Conservation (phyloP, 768 basidiomycete species). For the Russula griseocarnosa region DNA sequence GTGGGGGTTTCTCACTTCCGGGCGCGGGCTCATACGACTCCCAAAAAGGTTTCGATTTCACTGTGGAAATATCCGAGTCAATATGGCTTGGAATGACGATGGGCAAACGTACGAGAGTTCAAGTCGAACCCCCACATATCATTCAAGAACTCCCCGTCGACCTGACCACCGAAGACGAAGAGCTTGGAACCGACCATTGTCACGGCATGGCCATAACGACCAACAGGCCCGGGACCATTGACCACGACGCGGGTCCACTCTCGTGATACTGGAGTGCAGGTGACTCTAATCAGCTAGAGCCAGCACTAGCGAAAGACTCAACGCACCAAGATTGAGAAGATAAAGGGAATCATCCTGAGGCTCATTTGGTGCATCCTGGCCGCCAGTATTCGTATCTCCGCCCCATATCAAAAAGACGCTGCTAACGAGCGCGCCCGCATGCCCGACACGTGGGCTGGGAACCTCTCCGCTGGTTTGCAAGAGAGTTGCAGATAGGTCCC, state of each 20-base stretch:
- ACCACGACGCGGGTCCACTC: constrained; percentile 93
- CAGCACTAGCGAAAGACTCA: constrained; percentile 3
- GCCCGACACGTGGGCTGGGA: constrained; percentile 90
- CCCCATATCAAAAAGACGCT: constrained; percentile 98
- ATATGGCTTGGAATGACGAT: constrained; percentile 7
- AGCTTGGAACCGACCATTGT: constrained; percentile 90
- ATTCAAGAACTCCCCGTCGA: constrained; percentile 89
- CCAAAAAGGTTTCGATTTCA: constrained; percentile 80
- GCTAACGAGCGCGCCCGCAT: constrained; percentile 92
- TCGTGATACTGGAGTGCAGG: constrained; percentile 59
- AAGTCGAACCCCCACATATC: constrained; percentile 97
- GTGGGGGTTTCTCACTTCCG: constrained; percentile 62
- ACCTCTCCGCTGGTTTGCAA: constrained; percentile 86
- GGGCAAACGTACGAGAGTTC: constrained; percentile 67
- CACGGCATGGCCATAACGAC: constrained; percentile 94
- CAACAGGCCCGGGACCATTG: constrained; percentile 70
- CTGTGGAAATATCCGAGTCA: constrained; percentile 40
- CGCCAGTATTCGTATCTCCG: constrained; percentile 87
- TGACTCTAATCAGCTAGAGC: background rate
- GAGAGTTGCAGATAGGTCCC: constrained; percentile 72
- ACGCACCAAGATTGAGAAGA: constrained; percentile 87
- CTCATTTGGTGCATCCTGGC: constrained; percentile 55
- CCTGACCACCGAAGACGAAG: constrained; percentile 95
- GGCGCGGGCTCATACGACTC: constrained; percentile 62
- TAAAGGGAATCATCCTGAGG: constrained; percentile 91